Base-by-base conservation (phyloP, 306 rosid species). In the Calophaca sinica region DNA sequence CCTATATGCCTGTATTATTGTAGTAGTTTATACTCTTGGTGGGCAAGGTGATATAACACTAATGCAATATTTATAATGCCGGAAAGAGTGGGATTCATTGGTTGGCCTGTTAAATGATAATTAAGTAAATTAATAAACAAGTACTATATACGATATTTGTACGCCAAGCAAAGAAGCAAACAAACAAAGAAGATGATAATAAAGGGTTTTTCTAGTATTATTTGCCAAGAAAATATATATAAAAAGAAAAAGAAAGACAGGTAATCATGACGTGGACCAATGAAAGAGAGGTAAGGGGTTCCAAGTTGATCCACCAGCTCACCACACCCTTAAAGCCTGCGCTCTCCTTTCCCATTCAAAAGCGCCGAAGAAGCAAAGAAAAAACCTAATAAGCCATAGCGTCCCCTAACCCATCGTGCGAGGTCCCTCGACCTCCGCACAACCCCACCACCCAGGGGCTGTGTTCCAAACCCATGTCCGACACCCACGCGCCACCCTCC, bases 391-490 rank as follows among this genome's bases (percentile, higher is more conserved):
- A 39, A 62, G 80, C 88, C 75, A 86, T 86, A 80, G 88, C 73
- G 82, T 62, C 63, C 86, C 45, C 82, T 9, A 51, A 62, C 83
- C 73, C 83, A 12, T 49, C 85, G 86, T 86, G 91, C 82, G 98
- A 88, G 98, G 96, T 90, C 94, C 74, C 76, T 64, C 85, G 93
- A 81, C 96, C 98, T 86, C 98, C 79, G 91, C 91, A 81, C 71
- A 20, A 20, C 26, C 26, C 26, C 26, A 20, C 26, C 26, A 20
- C 26, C 26, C 26, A 20, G 26, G 26, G 26, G 26, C 26, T 20
- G 26, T 20, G 26, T 20, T 20, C 26, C 26, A 0, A 0, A 0
- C 9, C 76, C 78, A 87, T 89, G 94, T 77, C 87, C 2, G 82
- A 77, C 26, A 1, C n/a, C 2, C 63, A 76, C 70, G 77, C 55